Evolutionary conservation across 2,329 filamentous ascomycete species (phyloP).

Genomic region (Xylariaceae sp.): DNA sequence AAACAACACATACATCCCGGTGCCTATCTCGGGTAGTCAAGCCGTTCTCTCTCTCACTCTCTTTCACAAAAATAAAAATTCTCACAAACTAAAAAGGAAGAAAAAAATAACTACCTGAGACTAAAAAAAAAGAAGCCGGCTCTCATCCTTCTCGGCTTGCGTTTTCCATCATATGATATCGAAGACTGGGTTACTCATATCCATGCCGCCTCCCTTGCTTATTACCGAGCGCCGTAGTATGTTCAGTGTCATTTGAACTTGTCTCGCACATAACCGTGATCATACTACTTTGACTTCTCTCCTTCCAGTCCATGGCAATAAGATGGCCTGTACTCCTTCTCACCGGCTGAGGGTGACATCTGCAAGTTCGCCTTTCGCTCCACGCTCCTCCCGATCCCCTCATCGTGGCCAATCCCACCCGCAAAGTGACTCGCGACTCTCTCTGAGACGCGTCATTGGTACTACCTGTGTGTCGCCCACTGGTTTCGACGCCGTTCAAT

Average conservation of each 20-base stretch:
- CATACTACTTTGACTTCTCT: not conserved
- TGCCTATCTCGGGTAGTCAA: not conserved
- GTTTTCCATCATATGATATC: slow-evolving; percentile 10
- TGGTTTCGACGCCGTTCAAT: slow-evolving; percentile 75
- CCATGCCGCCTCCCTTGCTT: slow-evolving; percentile 24
- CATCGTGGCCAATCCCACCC: slow-evolving; percentile 43
- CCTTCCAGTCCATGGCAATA: slow-evolving; percentile 44
- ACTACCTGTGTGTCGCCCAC: slow-evolving; percentile 81
- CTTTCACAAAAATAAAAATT: not conserved
- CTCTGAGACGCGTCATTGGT: slow-evolving; percentile 79
- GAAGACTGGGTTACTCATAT: slow-evolving; percentile 3
- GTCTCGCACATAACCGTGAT: slow-evolving; percentile 7
- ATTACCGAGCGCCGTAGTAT: slow-evolving; percentile 22
- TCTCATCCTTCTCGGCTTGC: not conserved
- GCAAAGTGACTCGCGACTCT: slow-evolving; percentile 58
- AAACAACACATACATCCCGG: slow-evolving; percentile 1
- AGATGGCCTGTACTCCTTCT: slow-evolving; percentile 56
- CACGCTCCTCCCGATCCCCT: slow-evolving; percentile 59
- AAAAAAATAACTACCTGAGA: not conserved
- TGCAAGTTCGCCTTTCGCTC: slow-evolving; percentile 66
- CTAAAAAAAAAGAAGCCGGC: not conserved
- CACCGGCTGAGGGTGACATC: slow-evolving; percentile 66
- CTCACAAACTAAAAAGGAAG: not conserved
- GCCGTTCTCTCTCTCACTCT: slow-evolving; percentile 7
- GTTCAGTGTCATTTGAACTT: slow-evolving; percentile 23